Conservation (phyloP, 495 filamentous ascomycete species). For the Trichoderma orchidacearum region DNA sequence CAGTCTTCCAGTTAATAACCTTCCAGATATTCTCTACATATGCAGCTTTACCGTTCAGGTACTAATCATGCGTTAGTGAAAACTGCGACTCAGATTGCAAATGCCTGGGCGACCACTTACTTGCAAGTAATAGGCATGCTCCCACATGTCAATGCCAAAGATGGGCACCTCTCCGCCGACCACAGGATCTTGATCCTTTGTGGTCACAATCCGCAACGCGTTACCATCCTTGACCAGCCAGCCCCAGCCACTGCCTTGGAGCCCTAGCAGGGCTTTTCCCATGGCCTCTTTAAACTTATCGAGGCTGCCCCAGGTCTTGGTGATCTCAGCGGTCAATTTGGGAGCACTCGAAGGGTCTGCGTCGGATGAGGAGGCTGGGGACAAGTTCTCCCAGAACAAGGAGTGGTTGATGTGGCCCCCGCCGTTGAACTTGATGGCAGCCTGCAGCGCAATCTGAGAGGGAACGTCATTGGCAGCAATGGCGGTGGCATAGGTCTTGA, state of each 20-base stretch:
- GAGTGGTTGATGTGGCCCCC: slow-evolving; percentile 88
- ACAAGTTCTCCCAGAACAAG: slow-evolving; percentile 88
- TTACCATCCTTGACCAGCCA: slow-evolving; percentile 87
- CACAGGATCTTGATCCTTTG: slow-evolving; percentile 88
- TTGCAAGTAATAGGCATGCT: slow-evolving; percentile 63
- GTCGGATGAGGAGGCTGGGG: slow-evolving; percentile 52
- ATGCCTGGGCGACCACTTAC: slow-evolving; percentile 60
- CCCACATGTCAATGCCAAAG: slow-evolving; percentile 95
- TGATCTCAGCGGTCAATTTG: slow-evolving; percentile 47
- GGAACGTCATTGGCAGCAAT: slow-evolving; percentile 29
- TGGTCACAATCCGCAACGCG: slow-evolving; percentile 62
- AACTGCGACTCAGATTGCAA: background rate
- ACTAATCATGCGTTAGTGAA: slow-evolving; percentile 28
- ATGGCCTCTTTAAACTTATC: slow-evolving; percentile 65
- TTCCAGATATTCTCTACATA: slow-evolving; percentile 97
- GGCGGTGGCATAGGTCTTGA: slow-evolving; percentile 39
- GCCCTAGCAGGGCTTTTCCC: slow-evolving; percentile 48
- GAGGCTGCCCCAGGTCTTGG: slow-evolving; percentile 49
- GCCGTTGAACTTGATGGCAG: slow-evolving; percentile 77
- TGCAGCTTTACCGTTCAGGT: slow-evolving; percentile 94
- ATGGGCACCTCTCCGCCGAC: slow-evolving; percentile 75
- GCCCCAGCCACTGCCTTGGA: slow-evolving; percentile 57
- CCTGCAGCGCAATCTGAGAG: slow-evolving; percentile 61
- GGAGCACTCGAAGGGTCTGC: slow-evolving; percentile 49
- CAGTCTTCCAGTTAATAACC: slow-evolving; percentile 94